Percentiles rank a stretch among this genome's conserved stretches.
These are phyloP conservation scores for Neurospora sp. DNA, from an alignment of 2,329 filamentous ascomycete genomes.

Conservation along the genomic window DNA sequence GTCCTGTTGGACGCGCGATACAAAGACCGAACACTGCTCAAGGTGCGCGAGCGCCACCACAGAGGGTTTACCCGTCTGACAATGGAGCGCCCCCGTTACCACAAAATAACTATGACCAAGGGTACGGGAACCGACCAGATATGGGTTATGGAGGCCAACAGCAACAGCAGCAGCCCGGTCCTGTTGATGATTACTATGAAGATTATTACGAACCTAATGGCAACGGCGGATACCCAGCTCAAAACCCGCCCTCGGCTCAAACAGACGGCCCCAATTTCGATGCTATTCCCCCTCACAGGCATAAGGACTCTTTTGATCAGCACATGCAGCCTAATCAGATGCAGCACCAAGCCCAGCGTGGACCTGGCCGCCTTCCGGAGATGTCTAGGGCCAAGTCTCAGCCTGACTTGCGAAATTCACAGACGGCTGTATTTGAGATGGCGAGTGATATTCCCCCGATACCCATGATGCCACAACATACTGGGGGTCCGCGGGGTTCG, in stretches of 20 bases:
- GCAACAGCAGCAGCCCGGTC: constrained; percentile 24
- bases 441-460: constrained; percentile 49
- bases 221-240: constrained; percentile 22
- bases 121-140: constrained; percentile 23
- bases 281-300: constrained; percentile 24
- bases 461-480: constrained; percentile 29
- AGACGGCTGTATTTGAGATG: constrained; percentile 66
- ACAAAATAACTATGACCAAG: constrained; percentile 23
- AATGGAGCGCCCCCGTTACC: constrained; percentile 26
- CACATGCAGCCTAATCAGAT: constrained; percentile 29
- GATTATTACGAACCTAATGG: constrained; percentile 38
- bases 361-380: constrained; percentile 40
- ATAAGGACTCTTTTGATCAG: constrained; percentile 37
- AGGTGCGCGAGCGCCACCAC: constrained; percentile 41
- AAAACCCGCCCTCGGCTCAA: constrained; percentile 17
- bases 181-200: constrained; percentile 44
- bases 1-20: constrained; percentile 28
- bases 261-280: constrained; percentile 35
- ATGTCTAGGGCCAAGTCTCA: constrained; percentile 56
- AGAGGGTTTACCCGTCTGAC: constrained; percentile 38
- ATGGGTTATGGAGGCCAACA: constrained; percentile 28
- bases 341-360: constrained; percentile 34
- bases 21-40: constrained; percentile 46
- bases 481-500: constrained; percentile 12
- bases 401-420: constrained; percentile 52